Percentiles rank a stretch among this genome's conserved stretches.
These are phyloP conservation scores for Pezicula carpinea DNA, from an alignment of 2,329 filamentous ascomycete genomes.

Conservation along the genomic window DNA sequence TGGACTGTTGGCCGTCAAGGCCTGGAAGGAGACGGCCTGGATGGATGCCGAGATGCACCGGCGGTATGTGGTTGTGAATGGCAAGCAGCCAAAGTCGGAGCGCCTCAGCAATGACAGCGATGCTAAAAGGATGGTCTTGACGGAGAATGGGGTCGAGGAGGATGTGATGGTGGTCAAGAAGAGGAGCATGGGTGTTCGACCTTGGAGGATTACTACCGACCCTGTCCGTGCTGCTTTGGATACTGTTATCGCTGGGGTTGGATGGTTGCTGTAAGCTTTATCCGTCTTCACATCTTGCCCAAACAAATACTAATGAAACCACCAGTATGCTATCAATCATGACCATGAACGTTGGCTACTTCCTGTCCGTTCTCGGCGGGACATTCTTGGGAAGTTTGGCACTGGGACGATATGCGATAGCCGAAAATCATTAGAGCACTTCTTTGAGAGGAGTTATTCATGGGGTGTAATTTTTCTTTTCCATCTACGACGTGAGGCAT, in stretches of 20 bases:
- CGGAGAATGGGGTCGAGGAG: constrained; percentile 76
- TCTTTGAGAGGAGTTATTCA: not conserved
- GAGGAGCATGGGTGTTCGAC: constrained; percentile 47
- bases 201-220: constrained; percentile 81
- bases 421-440: constrained; percentile 15
- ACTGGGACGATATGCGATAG: constrained; percentile 24
- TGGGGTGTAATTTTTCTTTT: no score
- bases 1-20: constrained; percentile 66
- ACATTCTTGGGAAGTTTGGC: constrained; percentile 79
- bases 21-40: constrained; percentile 59
- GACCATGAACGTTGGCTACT: constrained; percentile 85
- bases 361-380: constrained; percentile 71
- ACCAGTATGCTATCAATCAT: constrained; percentile 86
- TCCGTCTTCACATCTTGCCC: not conserved
- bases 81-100: constrained; percentile 40
- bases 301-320: constrained; percentile 10
- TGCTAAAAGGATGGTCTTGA: constrained; percentile 61
- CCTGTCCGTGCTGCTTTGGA: constrained; percentile 67
- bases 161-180: constrained; percentile 68
- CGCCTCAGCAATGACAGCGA: constrained; percentile 38
- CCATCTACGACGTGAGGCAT: constrained; percentile 1
- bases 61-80: constrained; percentile 69
- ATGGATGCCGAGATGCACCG: constrained; percentile 66
- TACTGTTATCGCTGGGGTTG: constrained; percentile 68
- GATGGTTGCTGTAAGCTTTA: constrained; percentile 75